These are phyloP conservation scores for Neurospora sp. DNA, from an alignment of 495 filamentous ascomycete species.

Conservation along the genomic window DNA sequence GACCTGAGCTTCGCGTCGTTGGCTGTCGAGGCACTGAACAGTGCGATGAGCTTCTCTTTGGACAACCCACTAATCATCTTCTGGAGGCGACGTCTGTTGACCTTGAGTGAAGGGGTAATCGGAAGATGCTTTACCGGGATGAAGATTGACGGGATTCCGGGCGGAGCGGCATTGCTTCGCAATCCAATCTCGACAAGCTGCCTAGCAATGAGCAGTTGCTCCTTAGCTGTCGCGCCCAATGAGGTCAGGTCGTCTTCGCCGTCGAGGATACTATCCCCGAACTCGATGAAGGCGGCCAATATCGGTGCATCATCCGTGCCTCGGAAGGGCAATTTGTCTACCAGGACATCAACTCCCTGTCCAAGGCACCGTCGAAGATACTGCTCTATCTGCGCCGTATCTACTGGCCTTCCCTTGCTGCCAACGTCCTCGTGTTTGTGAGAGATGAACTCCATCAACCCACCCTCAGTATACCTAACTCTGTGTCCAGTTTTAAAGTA, in stretches of 20 bases:
- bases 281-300: constrained; percentile 35
- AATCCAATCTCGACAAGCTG: constrained; percentile 28
- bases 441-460: constrained; percentile 34
- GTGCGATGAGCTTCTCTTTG: constrained; percentile 26
- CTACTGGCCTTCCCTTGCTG: constrained; percentile 22
- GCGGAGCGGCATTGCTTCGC: constrained; percentile 22
- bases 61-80: constrained; percentile 28
- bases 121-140: constrained; percentile 35
- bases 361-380: constrained; percentile 35
- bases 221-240: constrained; percentile 22
- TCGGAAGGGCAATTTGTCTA: constrained; percentile 34
- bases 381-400: constrained; percentile 32
- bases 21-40: constrained; percentile 23
- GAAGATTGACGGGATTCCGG: constrained; percentile 30
- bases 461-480: constrained; percentile 33
- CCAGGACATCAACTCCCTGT: constrained; percentile 32
- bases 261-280: constrained; percentile 27
- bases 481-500: constrained; percentile 35
- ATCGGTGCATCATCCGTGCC: constrained; percentile 20
- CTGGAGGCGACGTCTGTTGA: constrained; percentile 31
- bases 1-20: constrained; percentile 22
- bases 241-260: constrained; percentile 22
- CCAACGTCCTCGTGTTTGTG: constrained; percentile 21
- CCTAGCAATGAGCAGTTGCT: constrained; percentile 28
- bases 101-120: constrained; percentile 31